Percentiles rank a stretch among this genome's conserved stretches.
phyloP scores from a whole-genome alignment of 2,329 filamentous ascomycete genomes.

The Hypoxylon sp. region DNA sequence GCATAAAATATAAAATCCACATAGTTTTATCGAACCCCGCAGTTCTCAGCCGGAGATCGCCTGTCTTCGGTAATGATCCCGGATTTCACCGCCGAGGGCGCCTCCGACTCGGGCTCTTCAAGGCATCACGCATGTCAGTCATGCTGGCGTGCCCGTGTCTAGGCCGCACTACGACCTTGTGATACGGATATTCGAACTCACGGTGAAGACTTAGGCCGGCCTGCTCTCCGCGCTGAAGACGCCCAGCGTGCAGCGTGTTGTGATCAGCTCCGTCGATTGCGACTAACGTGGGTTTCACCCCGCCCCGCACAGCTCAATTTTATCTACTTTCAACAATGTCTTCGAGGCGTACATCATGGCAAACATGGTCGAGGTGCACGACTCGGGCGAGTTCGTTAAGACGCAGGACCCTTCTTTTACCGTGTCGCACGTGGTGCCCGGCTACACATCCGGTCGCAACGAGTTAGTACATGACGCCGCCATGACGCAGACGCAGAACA shows the following conservation, averaged over 20 bases:
- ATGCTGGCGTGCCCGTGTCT: slow-evolving; percentile 44
- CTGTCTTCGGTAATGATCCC: slow-evolving; percentile 43
- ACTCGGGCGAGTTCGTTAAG: slow-evolving; percentile 43
- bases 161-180: slow-evolving; percentile 30
- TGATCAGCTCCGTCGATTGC: slow-evolving; percentile 48
- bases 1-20: slow-evolving; percentile 42
- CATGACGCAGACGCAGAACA: slow-evolving; percentile 45
- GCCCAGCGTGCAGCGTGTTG: slow-evolving; percentile 40
- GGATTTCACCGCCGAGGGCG: slow-evolving; percentile 43
- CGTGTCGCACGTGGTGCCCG: slow-evolving; percentile 45
- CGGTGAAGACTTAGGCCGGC: slow-evolving; percentile 31
- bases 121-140: slow-evolving; percentile 46
- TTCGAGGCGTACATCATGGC: slow-evolving; percentile 39
- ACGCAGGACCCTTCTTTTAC: slow-evolving; percentile 43
- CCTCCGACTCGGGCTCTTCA: slow-evolving; percentile 42
- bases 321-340: slow-evolving; percentile 31
- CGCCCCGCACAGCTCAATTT: slow-evolving; percentile 30
- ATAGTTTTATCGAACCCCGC: slow-evolving; percentile 44
- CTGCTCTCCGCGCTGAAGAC: slow-evolving; percentile 44
- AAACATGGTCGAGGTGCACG: slow-evolving; percentile 42
- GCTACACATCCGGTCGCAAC: slow-evolving; percentile 48
- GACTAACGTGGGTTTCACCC: slow-evolving; percentile 34
- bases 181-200: slow-evolving; percentile 43
- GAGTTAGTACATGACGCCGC: slow-evolving; percentile 42
- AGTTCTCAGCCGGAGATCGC: slow-evolving; percentile 36